Base-by-base conservation (phyloP, 768 basidiomycete species). In the Mycena vitilis region DNA sequence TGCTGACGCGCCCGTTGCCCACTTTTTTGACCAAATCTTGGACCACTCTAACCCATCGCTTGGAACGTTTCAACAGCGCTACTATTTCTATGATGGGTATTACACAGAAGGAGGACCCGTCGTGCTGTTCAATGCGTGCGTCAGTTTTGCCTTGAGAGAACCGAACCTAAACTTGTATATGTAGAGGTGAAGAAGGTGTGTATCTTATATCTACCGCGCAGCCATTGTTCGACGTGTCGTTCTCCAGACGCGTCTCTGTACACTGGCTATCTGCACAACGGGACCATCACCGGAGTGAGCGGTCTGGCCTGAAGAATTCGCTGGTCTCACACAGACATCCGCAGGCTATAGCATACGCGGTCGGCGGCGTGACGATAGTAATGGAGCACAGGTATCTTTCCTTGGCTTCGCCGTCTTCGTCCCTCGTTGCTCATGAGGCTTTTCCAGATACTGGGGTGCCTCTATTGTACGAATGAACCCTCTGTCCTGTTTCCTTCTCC, bases 31-130 rank as follows among this genome's bases (percentile, higher is more conserved):
- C 59, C 67, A 69, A 45, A 22, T 63, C n/a, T 62, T 84, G 66
- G 85, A 88, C 73, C 87, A 87, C 74, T 82, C 75, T 40, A 78
- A 87, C 68, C 81, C 84, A 40, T 66, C 74, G 40, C 77, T 81
- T 4, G 87, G 87, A 25, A 87, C 84, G 5, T 87, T 87, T 75
- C 73, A 79, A 68, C 86, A 87, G 75, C 81, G 87, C 10, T 87
- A 79, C 76, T 87, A 84, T 84, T 74, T 79, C 64, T 78, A 78
- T 57, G 84, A 81, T 78, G 83, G 85, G 66, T 86, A 74, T 65
- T 86, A 86, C 55, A 71, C 82, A 65, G 34, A 68, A 22, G 76
- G 80, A 75, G 60, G 59, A 40, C 63, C 63, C 12, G 48, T 65
- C 15, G 64, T 65, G 10, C 60, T 65, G 44, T 65, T 65, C 53